A percentile compares a stretch with the other conserved stretches of the same genome.
Conservation (phyloP, 2,329 filamentous ascomycete species). For the Talaromyces sp. region DNA sequence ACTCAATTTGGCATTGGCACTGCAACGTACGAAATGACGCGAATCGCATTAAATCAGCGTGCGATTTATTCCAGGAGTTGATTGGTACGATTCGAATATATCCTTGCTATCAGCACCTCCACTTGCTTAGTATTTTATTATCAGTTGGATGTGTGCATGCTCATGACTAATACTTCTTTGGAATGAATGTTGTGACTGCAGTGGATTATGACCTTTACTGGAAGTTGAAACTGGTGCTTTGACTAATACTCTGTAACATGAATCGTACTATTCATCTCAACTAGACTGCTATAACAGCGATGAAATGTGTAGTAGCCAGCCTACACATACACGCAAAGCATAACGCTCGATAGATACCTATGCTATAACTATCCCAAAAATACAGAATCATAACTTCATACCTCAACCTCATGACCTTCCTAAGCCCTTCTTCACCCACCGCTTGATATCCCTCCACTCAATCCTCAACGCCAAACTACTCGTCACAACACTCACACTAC, state of each 20-base stretch:
- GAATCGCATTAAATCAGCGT: neutral
- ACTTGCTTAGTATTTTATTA: too few relatives aligned
- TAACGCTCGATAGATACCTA: neutral
- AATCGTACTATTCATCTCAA: neutral
- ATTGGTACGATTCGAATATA: neutral
- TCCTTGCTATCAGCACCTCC: neutral
- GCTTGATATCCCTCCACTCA: slow-evolving; percentile 19
- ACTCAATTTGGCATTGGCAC: neutral
- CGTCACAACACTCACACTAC: slow-evolving; percentile 79
- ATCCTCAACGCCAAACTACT: slow-evolving; percentile 71
- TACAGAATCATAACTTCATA: neutral
- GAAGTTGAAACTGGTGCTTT: too few relatives aligned
- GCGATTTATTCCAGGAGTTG: neutral
- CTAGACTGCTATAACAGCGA: neutral
- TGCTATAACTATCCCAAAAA: neutral
- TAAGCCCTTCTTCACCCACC: neutral
- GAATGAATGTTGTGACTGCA: too few relatives aligned
- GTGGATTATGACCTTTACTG: too few relatives aligned
- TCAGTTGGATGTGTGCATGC: too few relatives aligned
- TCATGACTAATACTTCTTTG: too few relatives aligned
- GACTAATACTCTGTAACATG: too few relatives aligned
- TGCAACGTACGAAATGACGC: neutral
- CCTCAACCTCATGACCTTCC: neutral
- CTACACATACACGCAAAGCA: neutral
- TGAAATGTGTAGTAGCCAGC: neutral